These are phyloP conservation scores for Ceratocystis cubensis DNA, from an alignment of 2,329 filamentous ascomycete genomes.

Conservation along the genomic window DNA sequence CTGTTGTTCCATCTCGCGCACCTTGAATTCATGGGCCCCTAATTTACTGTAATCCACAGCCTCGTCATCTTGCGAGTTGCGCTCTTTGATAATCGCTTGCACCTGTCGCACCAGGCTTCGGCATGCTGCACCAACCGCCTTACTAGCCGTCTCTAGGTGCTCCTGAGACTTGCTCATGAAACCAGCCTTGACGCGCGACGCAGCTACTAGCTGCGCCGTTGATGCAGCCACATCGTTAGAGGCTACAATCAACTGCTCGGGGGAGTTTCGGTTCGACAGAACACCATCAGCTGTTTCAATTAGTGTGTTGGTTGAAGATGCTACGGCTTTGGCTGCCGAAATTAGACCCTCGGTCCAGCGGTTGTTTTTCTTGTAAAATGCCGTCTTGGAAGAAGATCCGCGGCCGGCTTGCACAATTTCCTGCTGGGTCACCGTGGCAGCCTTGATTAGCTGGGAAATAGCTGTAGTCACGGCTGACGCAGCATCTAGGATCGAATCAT, in stretches of 20 bases:
- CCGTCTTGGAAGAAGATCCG: constrained; percentile 73
- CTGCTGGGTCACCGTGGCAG: constrained; percentile 81
- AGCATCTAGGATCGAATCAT: constrained; percentile 87
- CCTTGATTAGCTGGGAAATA: constrained; percentile 88
- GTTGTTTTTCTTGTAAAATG: constrained; percentile 99
- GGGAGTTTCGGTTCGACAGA: constrained; percentile 78
- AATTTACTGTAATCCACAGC: constrained; percentile 77
- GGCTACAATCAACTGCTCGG: constrained; percentile 93
- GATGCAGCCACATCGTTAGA: constrained; percentile 94
- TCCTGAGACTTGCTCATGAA: constrained; percentile 98
- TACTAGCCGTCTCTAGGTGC: constrained; percentile 75
- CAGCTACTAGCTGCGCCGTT: constrained; percentile 91
- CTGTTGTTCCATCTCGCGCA: constrained; percentile 98
- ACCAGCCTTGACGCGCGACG: constrained; percentile 87
- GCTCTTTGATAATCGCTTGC: constrained; percentile 82
- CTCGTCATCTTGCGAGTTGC: constrained; percentile 69
- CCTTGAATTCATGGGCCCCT: constrained; percentile 93
- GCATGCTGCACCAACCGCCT: constrained; percentile 84
- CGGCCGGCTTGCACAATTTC: constrained; percentile 93
- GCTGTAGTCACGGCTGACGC: constrained; percentile 88
- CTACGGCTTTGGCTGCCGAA: constrained; percentile 92
- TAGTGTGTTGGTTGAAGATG: constrained; percentile 81
- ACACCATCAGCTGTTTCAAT: constrained; percentile 98
- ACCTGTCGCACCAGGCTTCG: constrained; percentile 81
- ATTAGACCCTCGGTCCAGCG: constrained; percentile 97